phyloP scores from a whole-genome alignment of 176 grass and related monocot species.

The Rhynchospora pubera region DNA sequence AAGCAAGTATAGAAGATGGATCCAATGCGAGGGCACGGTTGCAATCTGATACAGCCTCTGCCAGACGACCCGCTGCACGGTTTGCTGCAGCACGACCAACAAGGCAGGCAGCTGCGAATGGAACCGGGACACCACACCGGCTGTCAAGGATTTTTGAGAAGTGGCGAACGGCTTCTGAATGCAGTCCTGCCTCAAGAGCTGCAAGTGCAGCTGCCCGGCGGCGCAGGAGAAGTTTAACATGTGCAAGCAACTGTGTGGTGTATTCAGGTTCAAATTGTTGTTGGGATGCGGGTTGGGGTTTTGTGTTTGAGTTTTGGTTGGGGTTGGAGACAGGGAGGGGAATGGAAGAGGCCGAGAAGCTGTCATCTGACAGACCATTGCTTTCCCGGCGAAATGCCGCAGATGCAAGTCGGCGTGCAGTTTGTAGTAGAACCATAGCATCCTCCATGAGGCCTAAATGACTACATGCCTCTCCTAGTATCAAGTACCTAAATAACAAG shows the following conservation, averaged over 20 bases:
- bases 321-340: background rate
- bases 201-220: conserved; percentile 76
- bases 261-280: conserved; percentile 50
- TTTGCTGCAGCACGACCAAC: conserved; percentile 68
- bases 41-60: conserved; percentile 74
- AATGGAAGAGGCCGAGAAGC: conserved; percentile 42
- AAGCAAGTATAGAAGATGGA: conserved; percentile 71
- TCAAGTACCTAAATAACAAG: conserved; percentile 44
- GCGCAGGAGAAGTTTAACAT: conserved; percentile 79
- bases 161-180: conserved; percentile 60
- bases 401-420: conserved; percentile 64
- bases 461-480: conserved; percentile 77
- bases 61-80: conserved; percentile 43
- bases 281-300: conserved; percentile 22
- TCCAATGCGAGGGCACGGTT: conserved; percentile 84
- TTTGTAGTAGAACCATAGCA: conserved; percentile 83
- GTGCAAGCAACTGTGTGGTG: conserved; percentile 57
- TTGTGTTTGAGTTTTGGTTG: conserved; percentile 10
- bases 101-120: conserved; percentile 74
- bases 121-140: conserved; percentile 54
- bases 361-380: conserved; percentile 80
- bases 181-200: conserved; percentile 71
- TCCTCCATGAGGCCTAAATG: conserved; percentile 92
- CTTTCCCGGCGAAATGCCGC: conserved; percentile 90
- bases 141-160: conserved; percentile 84